phyloP scores from a whole-genome alignment of 345 rosid genomes.

The Eutrema heterophyllum region DNA sequence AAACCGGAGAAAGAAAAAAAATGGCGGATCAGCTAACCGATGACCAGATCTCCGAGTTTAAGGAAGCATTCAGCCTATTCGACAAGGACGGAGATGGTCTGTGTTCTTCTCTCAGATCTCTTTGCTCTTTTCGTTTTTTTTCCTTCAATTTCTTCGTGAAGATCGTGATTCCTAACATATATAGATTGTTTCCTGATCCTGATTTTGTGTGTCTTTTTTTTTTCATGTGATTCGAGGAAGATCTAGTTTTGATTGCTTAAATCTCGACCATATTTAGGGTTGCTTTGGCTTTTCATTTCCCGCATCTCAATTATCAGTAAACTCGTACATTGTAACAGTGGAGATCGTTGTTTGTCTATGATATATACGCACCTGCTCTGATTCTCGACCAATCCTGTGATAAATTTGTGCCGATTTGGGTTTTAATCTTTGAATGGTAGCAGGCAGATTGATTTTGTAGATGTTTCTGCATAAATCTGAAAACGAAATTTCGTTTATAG shows the following conservation, averaged over 20 bases:
- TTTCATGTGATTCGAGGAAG: background rate
- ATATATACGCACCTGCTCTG: background rate
- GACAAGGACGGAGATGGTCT: slow-evolving; percentile 52
- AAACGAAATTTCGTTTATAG: background rate
- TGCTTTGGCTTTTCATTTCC: background rate
- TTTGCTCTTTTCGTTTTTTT: background rate
- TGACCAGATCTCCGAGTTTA: slow-evolving; percentile 41
- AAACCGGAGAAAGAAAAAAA: background rate
- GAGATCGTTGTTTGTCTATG: background rate
- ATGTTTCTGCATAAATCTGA: background rate
- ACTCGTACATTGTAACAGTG: background rate
- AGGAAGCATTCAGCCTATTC: slow-evolving; percentile 33
- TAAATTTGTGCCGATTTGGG: background rate
- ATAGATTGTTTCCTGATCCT: background rate
- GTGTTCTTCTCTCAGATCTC: slow-evolving; percentile 20
- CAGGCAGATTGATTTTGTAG: background rate
- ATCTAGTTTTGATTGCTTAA: background rate
- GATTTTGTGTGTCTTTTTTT: background rate
- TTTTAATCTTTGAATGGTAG: background rate
- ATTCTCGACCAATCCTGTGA: background rate
- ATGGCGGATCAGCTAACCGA: slow-evolving; percentile 51
- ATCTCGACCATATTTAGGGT: background rate
- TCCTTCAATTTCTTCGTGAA: background rate
- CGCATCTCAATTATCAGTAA: background rate
- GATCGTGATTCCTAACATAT: background rate